phyloP scores from a whole-genome alignment of 306 rosid genomes.

The Prunus armeniaca region DNA sequence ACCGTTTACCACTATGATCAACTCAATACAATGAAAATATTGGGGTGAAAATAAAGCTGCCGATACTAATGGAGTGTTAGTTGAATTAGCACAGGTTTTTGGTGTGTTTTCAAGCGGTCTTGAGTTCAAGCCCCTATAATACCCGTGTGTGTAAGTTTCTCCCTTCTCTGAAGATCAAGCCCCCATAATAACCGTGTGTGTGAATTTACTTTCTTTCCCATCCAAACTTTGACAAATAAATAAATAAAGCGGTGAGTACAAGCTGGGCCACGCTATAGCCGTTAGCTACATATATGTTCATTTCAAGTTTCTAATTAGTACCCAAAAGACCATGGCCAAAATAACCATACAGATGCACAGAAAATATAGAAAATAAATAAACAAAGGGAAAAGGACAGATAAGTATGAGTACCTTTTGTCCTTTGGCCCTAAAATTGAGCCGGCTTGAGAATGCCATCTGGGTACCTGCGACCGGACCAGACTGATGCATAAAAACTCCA shows the following conservation, averaged over 20 bases:
- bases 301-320: slow-evolving; percentile 23
- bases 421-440: not conserved
- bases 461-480: not conserved
- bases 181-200: no score
- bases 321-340: slow-evolving; percentile 13
- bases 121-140: no score
- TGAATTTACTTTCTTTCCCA: no score
- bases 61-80: no score
- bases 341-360: not conserved
- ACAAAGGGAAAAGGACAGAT: not conserved
- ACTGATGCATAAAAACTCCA: not conserved
- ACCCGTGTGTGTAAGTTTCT: no score
- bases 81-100: no score
- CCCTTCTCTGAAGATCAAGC: no score
- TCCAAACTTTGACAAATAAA: not conserved
- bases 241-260: not conserved
- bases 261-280: slow-evolving; percentile 11
- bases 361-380: not conserved
- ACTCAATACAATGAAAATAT: slow-evolving; percentile 14
- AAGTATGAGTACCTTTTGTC: slow-evolving; percentile 9
- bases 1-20: slow-evolving; percentile 13
- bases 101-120: no score
- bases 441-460: slow-evolving; percentile 14
- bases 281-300: not conserved
- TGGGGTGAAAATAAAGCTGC: slow-evolving; percentile 6